Conservation (phyloP, 257 asterid genomes). For the Jacaranda copaia region DNA sequence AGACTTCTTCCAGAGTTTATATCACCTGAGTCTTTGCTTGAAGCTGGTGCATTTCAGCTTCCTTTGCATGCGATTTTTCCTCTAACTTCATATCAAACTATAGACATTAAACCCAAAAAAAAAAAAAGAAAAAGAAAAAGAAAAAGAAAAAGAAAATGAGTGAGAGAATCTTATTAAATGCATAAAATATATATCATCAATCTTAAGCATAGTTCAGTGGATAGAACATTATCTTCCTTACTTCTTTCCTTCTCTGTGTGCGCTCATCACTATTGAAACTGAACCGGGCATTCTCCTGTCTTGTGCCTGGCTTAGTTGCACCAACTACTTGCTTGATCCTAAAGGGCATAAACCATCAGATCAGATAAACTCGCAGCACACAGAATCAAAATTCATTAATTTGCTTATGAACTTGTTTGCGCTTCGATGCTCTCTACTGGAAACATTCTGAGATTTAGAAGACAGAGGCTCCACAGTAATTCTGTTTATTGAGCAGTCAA, state of each 20-base stretch:
- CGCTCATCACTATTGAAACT: slow-evolving; percentile 47
- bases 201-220: neutral
- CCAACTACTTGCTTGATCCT: slow-evolving; percentile 45
- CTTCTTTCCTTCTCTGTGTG: slow-evolving; percentile 59
- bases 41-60: slow-evolving; percentile 52
- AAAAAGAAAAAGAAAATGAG: neutral
- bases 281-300: slow-evolving; percentile 43
- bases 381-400: slow-evolving; percentile 1
- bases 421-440: slow-evolving; percentile 37
- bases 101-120: slow-evolving; percentile 32
- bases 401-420: slow-evolving; percentile 52
- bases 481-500: slow-evolving; percentile 29
- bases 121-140: neutral
- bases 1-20: neutral
- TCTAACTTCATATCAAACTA: slow-evolving; percentile 47
- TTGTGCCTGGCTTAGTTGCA: slow-evolving; percentile 38
- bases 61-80: slow-evolving; percentile 57
- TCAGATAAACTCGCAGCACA: neutral
- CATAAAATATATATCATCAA: neutral
- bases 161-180: neutral
- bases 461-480: slow-evolving; percentile 28
- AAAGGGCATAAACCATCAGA: slow-evolving; percentile 29
- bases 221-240: slow-evolving; percentile 18
- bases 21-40: slow-evolving; percentile 61
- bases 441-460: slow-evolving; percentile 41